Evolutionary conservation across 2,329 filamentous ascomycete species (phyloP).

Genomic region (Neonectria faginata): DNA sequence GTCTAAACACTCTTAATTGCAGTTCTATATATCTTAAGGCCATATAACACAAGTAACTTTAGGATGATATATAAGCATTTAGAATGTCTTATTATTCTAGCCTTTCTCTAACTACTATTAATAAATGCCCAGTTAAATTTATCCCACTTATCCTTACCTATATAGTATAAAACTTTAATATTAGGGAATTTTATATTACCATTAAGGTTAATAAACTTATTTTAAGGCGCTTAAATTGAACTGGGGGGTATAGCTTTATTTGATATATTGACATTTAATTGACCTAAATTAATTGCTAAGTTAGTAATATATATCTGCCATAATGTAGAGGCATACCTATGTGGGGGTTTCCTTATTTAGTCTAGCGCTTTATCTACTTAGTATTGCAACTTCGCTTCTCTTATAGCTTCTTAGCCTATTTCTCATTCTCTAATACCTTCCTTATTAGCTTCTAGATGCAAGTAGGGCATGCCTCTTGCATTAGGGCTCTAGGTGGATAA

Average conservation of each 20-base stretch:
- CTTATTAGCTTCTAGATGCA: background rate
- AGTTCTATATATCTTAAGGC: too few relatives aligned
- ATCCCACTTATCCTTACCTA: background rate
- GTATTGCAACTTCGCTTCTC: background rate
- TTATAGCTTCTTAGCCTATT: background rate
- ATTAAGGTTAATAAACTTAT: background rate
- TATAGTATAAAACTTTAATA: background rate
- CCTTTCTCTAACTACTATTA: background rate
- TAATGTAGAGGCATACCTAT: background rate
- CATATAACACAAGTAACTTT: background rate
- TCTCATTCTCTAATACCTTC: background rate
- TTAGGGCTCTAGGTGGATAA: background rate
- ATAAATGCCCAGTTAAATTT: background rate
- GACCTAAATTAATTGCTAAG: background rate
- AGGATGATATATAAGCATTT: background rate
- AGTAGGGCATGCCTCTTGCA: background rate
- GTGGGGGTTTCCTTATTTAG: background rate
- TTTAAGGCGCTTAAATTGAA: background rate
- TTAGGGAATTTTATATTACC: background rate
- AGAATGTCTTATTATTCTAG: background rate
- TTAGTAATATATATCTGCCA: background rate
- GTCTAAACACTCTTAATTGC: background rate
- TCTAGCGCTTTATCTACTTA: background rate
- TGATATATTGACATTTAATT: background rate
- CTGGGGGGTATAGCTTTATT: background rate